A percentile compares a stretch with the other conserved stretches of the same genome.
Evolutionary conservation across 768 basidiomycete species (phyloP).

Genomic region (Holtermannia corniformis): DNA sequence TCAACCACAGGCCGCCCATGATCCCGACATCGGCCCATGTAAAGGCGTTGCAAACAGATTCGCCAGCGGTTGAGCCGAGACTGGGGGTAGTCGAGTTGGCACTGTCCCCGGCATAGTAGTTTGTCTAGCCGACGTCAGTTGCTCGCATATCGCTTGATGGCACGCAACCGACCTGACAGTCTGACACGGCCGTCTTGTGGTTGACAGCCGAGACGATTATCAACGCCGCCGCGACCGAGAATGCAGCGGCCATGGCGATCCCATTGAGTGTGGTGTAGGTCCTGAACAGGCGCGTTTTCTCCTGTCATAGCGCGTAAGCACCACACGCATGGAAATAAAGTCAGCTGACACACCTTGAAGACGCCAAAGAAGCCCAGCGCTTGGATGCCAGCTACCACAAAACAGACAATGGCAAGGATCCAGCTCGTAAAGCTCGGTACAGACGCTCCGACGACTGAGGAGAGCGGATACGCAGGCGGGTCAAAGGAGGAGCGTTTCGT

Average conservation of each 20-base stretch:
- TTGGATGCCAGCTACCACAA: constrained; percentile 66
- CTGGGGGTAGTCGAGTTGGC: constrained; percentile 15
- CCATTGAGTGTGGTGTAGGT: constrained; percentile 26
- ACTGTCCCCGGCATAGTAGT: constrained; percentile 35
- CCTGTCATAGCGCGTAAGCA: constrained; percentile 13
- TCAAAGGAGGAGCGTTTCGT: too few relatives aligned
- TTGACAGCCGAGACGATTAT: constrained; percentile 66
- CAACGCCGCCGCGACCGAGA: constrained; percentile 72
- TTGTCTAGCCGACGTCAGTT: constrained; percentile 3
- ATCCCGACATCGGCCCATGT: constrained; percentile 86
- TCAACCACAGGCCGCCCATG: constrained; percentile 78
- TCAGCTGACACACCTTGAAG: constrained; percentile 49
- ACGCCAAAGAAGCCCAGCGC: constrained; percentile 79
- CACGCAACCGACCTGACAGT: constrained; percentile 55
- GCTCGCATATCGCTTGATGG: constrained; percentile 3
- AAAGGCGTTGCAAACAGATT: constrained; percentile 76
- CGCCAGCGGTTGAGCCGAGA: constrained; percentile 38
- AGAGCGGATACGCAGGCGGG: too few relatives aligned
- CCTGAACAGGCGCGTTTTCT: constrained; percentile 38
- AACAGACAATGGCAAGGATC: constrained; percentile 67
- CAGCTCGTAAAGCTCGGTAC: constrained; percentile 66
- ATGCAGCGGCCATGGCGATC: constrained; percentile 46
- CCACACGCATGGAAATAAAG: background rate
- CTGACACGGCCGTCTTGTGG: constrained; percentile 60
- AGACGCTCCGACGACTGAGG: constrained; percentile 57